Conservation (phyloP, 2,329 filamentous ascomycete species). For the Blastomyces parvus region DNA sequence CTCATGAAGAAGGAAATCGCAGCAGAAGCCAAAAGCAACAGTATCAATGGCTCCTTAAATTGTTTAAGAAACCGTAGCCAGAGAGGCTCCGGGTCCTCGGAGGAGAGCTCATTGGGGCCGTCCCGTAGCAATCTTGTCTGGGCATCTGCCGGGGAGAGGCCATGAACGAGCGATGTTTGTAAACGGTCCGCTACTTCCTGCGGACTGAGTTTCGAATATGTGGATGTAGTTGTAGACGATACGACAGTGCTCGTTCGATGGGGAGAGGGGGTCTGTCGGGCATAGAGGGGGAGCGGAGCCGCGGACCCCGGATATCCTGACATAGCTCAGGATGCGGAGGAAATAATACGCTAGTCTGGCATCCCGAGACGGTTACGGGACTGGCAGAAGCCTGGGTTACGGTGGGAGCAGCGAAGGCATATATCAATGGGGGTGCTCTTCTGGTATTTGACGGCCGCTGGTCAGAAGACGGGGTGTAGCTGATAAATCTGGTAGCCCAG, state of each 20-base stretch:
- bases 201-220: slow-evolving; percentile 58
- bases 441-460: not conserved
- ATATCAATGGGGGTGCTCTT: slow-evolving; percentile 5
- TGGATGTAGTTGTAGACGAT: slow-evolving; percentile 33
- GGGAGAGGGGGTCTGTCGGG: slow-evolving; percentile 17
- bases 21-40: slow-evolving; percentile 83
- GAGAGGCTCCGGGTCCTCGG: slow-evolving; percentile 84
- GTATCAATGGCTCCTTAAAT: slow-evolving; percentile 89
- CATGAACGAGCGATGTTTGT: slow-evolving; percentile 71
- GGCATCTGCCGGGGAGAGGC: slow-evolving; percentile 72
- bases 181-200: slow-evolving; percentile 68
- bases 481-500: not conserved
- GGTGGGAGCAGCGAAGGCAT: slow-evolving; percentile 2
- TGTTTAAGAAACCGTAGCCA: slow-evolving; percentile 95
- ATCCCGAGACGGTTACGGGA: slow-evolving; percentile 9
- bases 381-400: slow-evolving; percentile 6
- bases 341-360: slow-evolving; percentile 7
- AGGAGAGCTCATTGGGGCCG: slow-evolving; percentile 88
- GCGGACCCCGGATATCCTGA: slow-evolving; percentile 45
- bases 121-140: slow-evolving; percentile 67
- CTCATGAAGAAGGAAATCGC: slow-evolving; percentile 81
- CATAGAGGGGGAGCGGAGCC: slow-evolving; percentile 50
- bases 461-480: not conserved
- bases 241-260: slow-evolving; percentile 10
- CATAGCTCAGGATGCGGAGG: slow-evolving; percentile 46